Base-by-base conservation (phyloP, 1,139 yeast genomes). In the Eremothecium gossypii region DNA sequence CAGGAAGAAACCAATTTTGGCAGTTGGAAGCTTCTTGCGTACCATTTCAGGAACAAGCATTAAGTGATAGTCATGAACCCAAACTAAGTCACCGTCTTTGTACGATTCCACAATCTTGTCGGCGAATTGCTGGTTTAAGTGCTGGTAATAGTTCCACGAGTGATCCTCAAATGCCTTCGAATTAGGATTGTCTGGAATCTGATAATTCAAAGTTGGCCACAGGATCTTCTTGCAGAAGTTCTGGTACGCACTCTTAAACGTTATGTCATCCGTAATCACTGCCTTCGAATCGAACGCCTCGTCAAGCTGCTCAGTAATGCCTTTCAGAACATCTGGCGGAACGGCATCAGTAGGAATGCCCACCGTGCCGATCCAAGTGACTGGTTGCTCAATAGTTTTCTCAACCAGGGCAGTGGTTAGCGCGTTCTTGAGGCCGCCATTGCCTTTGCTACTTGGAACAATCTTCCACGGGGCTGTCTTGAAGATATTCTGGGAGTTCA, bases 141-240 rank as follows among this genome's bases (percentile, higher is more conserved):
- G 67, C 51, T 76, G 77, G 61, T 91, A 91, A 55, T 83, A 81
- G 33, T 78, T 78, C 96, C 96, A 91, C 0, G 96, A 84, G 60
- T 87, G 94, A 50, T 86, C 96, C 61, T 89, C 96, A 62, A 89
- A 91, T 0, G 95, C 95, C 61, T 87, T 87, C 1, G 95, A 81
- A 53, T 83, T 85, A 40, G 96, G 95, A 55, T 87, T 81, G 61
- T 91, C 97, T 0, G 98, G 98, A 36, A 89, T 86, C 61, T 91
- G 96, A 60, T 91, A 93, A 59, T 91, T 98, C 50, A 93, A 70
- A 2, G 96, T 85, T 26, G 98, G 98, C 97, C 98, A 91, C 49
- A 91, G 68, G 36, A 91, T 84, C 56, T 87, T 94, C 60, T 91
- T 91, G 61, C 96, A 89, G 59, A 83, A 91, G 39, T 86, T 84